Base-by-base conservation (phyloP, 331 rosid genomes). In the Malus hybrid region DNA sequence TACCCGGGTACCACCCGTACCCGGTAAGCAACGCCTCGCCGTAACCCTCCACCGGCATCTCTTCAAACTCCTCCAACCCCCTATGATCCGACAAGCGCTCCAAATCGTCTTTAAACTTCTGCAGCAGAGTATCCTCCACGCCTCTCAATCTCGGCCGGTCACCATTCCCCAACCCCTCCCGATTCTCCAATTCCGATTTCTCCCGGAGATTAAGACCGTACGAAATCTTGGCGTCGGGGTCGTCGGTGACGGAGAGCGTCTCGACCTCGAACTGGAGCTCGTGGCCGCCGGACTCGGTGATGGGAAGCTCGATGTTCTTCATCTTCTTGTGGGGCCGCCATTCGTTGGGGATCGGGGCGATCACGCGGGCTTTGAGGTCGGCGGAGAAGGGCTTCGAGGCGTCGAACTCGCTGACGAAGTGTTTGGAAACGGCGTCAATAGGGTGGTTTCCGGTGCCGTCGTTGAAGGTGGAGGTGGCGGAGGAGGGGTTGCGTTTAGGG, bases 1-100 rank as follows among this genome's bases (percentile, higher is more conserved):
- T 85, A 19, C 99, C 97, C 75, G 91, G 82, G 4, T 65, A 67
- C 99, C 99, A 94, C 3, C 99, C 99, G 55, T 90, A 94, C 10
- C 99, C 97, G 1, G 89, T 82, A 3, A 94, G 94, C 68, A 94
- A 61, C 13, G 99, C 97, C 1, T 87, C 88, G 14, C 86, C 96
- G 36, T 82, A 94, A 0, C 92, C 92, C 84, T 94, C 97, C 3
- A 94, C 96, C 0, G 97, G 81, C 28, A 90, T 84, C 29, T 89
- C 96, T 28, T 86, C 81, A 13, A 79, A 94, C 81, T 94, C 99
- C 27, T 86, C 96, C 7, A 92, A 52, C 1, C 97, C 99, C 24
- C 69, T 76, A 39, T 91, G 84, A 9, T 90, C 97, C 16, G 97
- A 94, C 32, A 94, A 61, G 59, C 84, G 83, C 55, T 68, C 27